Evolutionary conservation across 2,329 filamentous ascomycete genomes (phyloP).

Genomic region (Aspergillus quadrilineatus): DNA sequence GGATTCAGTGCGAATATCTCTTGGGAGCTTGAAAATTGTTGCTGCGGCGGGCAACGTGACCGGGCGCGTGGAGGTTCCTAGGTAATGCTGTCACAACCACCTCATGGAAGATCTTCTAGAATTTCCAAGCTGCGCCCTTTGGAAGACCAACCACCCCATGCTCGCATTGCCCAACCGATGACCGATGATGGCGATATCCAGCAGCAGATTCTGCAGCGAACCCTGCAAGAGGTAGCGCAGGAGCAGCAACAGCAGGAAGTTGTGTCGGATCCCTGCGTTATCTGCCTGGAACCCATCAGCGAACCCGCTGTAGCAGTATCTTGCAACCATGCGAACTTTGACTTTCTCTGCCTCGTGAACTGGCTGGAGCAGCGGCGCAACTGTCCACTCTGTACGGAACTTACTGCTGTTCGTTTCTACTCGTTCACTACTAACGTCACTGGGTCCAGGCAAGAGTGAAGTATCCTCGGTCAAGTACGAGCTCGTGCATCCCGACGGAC

Average conservation of each 20-base stretch:
- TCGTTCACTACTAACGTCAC: constrained; percentile 3
- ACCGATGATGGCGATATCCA: constrained; percentile 42
- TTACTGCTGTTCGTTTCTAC: neutral
- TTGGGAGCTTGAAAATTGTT: constrained; percentile 11
- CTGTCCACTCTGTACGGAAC: constrained; percentile 73
- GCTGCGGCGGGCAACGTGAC: constrained; percentile 23
- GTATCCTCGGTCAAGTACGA: constrained; percentile 65
- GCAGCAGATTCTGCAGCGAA: constrained; percentile 46
- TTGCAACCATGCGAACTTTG: constrained; percentile 78
- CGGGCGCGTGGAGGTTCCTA: neutral
- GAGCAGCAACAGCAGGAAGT: constrained; percentile 33
- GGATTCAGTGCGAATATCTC: neutral
- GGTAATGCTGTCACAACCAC: constrained; percentile 1
- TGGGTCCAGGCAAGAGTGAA: constrained; percentile 48
- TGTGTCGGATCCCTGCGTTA: constrained; percentile 66
- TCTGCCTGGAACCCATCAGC: constrained; percentile 76
- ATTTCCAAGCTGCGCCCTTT: neutral
- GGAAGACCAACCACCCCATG: neutral
- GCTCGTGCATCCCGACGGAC: constrained; percentile 53
- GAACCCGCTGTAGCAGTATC: constrained; percentile 71
- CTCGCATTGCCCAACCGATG: constrained; percentile 27
- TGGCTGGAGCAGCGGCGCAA: constrained; percentile 73
- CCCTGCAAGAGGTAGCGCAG: constrained; percentile 45
- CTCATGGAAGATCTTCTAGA: neutral
- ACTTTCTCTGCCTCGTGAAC: constrained; percentile 78